phyloP scores from a whole-genome alignment of 495 filamentous ascomycete species.

The Neurospora sp. region DNA sequence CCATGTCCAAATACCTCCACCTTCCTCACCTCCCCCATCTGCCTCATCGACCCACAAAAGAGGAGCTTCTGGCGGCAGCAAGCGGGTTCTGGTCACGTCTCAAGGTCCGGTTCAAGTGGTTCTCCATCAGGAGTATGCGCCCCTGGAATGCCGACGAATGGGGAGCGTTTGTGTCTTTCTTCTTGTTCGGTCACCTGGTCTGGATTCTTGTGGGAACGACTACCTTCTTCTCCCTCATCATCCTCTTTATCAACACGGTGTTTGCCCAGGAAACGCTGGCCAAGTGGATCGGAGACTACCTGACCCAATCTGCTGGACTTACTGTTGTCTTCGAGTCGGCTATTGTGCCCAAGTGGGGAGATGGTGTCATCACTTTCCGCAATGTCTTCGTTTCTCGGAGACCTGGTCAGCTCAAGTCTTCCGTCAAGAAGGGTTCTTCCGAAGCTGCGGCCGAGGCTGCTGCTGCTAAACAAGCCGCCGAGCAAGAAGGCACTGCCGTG shows the following conservation, averaged over 20 bases:
- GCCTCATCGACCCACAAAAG: constrained; percentile 81
- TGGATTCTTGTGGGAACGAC: constrained; percentile 95
- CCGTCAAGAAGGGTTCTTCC: constrained; percentile 89
- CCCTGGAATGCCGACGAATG: constrained; percentile 96
- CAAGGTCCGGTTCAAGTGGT: constrained; percentile 93
- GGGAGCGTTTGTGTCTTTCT: constrained; percentile 89
- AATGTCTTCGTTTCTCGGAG: constrained; percentile 93
- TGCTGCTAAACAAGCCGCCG: constrained; percentile 48
- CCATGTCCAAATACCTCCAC: constrained; percentile 48
- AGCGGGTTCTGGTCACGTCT: constrained; percentile 89
- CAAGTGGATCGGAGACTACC: constrained; percentile 86
- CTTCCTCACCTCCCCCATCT: constrained; percentile 53
- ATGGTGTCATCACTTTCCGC: constrained; percentile 89
- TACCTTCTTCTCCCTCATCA: constrained; percentile 87
- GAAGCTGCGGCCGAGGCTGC: constrained; percentile 78
- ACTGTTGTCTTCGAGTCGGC: constrained; percentile 96
- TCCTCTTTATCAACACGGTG: constrained; percentile 87
- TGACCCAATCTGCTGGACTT: constrained; percentile 89
- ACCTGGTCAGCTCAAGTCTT: constrained; percentile 64
- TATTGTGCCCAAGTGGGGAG: constrained; percentile 89
- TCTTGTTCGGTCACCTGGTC: constrained; percentile 81
- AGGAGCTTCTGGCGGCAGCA: constrained; percentile 84
- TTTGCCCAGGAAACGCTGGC: constrained; percentile 96
- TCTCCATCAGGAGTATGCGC: constrained; percentile 87
- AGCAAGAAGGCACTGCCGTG: constrained; percentile 23